These are phyloP conservation scores for Fusarium compactum DNA, from an alignment of 2,329 filamentous ascomycete species.

Conservation along the genomic window DNA sequence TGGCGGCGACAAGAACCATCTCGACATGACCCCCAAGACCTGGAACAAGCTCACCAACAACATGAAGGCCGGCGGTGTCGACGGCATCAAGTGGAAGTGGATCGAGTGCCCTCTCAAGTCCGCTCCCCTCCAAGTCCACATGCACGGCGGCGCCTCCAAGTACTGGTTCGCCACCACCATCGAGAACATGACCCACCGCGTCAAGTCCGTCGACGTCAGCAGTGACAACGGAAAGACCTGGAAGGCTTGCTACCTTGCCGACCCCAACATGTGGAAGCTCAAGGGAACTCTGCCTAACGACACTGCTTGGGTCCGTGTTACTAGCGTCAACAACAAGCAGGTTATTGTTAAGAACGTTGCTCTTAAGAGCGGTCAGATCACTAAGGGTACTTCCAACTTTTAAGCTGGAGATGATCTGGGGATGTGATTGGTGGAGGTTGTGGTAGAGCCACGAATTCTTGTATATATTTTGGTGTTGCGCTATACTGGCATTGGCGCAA, in stretches of 20 bases:
- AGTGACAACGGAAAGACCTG: conserved; percentile 22
- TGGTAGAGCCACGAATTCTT: conserved; percentile 15
- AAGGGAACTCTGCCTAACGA: conserved; percentile 17
- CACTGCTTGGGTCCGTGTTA: conserved; percentile 17
- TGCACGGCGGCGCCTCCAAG: conserved; percentile 26
- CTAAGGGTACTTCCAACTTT: conserved; percentile 17
- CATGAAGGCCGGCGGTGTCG: conserved; percentile 11
- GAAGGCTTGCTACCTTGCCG: not conserved
- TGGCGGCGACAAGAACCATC: conserved; percentile 21
- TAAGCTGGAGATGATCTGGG: not conserved
- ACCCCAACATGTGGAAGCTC: conserved; percentile 26
- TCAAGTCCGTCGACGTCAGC: conserved; percentile 25
- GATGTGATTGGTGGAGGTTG: not conserved
- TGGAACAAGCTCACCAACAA: conserved; percentile 22
- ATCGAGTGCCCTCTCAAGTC: conserved; percentile 15
- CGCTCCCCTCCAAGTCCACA: conserved; percentile 15
- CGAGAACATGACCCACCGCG: conserved; percentile 17
- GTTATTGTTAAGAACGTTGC: conserved; percentile 21
- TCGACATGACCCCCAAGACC: conserved; percentile 25
- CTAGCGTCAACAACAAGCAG: conserved; percentile 25
- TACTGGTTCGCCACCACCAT: conserved; percentile 29
- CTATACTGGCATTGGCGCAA: not conserved
- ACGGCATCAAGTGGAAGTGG: conserved; percentile 31
- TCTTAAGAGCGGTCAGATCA: conserved; percentile 16
- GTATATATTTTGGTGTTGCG: conserved; percentile 4